Conservation (phyloP, 129 eudicot genomes). For the Artemisia tridentata region DNA sequence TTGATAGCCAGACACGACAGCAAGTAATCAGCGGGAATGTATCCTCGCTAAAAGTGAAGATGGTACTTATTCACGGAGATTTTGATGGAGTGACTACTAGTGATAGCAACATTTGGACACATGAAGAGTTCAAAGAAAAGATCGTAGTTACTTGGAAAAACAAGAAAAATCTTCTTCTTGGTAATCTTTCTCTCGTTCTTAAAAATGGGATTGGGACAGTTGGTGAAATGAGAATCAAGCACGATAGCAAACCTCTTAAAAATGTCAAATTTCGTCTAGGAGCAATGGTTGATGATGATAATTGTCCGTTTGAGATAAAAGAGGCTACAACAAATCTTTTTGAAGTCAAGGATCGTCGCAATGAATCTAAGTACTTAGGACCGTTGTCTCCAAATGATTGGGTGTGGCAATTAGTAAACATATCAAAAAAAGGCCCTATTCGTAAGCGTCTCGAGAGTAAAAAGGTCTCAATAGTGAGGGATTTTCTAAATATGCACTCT, state of each 20-base stretch:
- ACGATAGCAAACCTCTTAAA: slow-evolving; percentile 9
- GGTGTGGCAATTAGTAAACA: slow-evolving; percentile 24
- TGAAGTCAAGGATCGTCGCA: slow-evolving; percentile 27
- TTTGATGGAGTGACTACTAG: neutral
- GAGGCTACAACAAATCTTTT: slow-evolving; percentile 16
- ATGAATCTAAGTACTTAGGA: slow-evolving; percentile 2
- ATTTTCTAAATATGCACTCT: slow-evolving; percentile 22
- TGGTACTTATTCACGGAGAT: slow-evolving; percentile 24
- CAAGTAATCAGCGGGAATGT: neutral
- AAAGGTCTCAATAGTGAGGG: slow-evolving; percentile 24
- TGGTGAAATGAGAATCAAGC: slow-evolving; percentile 24
- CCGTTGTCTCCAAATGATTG: slow-evolving; percentile 20
- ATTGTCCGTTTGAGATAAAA: neutral
- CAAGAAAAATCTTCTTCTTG: slow-evolving; percentile 30
- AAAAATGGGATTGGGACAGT: slow-evolving; percentile 19
- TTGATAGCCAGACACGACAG: slow-evolving; percentile 1
- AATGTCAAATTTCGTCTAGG: slow-evolving; percentile 27
- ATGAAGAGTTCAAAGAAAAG: slow-evolving; percentile 8
- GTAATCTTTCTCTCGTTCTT: slow-evolving; percentile 19
- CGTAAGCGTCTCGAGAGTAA: slow-evolving; percentile 4
- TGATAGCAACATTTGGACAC: neutral
- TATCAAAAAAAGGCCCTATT: slow-evolving; percentile 16
- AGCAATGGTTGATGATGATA: slow-evolving; percentile 15
- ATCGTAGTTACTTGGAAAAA: slow-evolving; percentile 9
- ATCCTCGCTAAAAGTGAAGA: slow-evolving; percentile 20